These are phyloP conservation scores for Astragalus membranaceus DNA, from an alignment of 306 rosid species.

Conservation along the genomic window DNA sequence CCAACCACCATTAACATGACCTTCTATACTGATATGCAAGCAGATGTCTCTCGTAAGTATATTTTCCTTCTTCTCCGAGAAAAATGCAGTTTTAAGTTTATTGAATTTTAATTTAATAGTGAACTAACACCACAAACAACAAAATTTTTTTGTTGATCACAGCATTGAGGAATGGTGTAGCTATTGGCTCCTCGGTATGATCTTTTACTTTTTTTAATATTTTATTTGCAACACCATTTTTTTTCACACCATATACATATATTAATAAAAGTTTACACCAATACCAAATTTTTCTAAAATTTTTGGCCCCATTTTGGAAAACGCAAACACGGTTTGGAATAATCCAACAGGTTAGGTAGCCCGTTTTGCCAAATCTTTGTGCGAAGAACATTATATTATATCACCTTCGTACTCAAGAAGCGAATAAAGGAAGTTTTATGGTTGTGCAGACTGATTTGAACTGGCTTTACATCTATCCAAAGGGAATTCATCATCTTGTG, in stretches of 20 bases:
- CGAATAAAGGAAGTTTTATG: background rate
- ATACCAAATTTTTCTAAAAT: background rate
- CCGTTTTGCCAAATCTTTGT: too few relatives aligned
- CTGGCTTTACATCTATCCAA: constrained; percentile 54
- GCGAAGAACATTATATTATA: too few relatives aligned
- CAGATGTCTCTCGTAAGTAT: constrained; percentile 29
- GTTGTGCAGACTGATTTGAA: constrained; percentile 38
- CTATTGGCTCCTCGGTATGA: constrained; percentile 20
- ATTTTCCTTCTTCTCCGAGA: too few relatives aligned
- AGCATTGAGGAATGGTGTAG: constrained; percentile 13
- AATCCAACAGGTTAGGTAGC: too few relatives aligned
- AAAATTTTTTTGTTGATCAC: background rate
- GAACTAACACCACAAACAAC: background rate
- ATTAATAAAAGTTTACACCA: background rate
- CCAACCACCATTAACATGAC: constrained; percentile 14
- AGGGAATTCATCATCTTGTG: constrained; percentile 34
- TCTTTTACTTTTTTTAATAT: background rate
- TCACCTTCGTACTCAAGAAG: background rate
- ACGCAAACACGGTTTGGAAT: too few relatives aligned
- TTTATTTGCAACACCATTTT: background rate
- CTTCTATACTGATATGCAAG: constrained; percentile 31
- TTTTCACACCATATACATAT: background rate
- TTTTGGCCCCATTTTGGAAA: too few relatives aligned
- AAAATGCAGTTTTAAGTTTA: too few relatives aligned
- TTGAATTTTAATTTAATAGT: background rate